Conservation (phyloP, 345 rosid genomes). For the Lepidium didymum region DNA sequence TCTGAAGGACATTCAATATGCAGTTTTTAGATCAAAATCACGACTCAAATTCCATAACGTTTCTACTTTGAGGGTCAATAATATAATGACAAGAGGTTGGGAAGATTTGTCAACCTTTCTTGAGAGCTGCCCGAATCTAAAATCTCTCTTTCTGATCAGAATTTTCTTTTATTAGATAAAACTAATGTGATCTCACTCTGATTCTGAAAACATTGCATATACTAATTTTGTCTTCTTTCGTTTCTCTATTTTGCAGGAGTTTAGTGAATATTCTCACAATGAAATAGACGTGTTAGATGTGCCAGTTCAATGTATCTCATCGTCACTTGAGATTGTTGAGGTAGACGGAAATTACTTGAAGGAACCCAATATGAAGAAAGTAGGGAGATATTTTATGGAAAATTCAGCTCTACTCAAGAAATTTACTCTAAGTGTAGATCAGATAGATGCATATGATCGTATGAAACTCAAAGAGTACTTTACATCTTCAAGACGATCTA, state of each 20-base stretch:
- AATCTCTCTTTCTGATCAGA: neutral
- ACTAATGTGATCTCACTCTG: no score
- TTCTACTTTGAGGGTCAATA: neutral
- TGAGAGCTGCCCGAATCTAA: neutral
- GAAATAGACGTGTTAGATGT: neutral
- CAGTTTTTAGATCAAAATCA: neutral
- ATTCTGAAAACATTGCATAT: neutral
- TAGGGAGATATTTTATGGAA: neutral
- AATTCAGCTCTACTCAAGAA: conserved; percentile 1
- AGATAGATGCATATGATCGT: neutral
- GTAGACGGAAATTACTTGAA: neutral
- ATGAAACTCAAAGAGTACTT: neutral
- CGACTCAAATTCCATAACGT: neutral
- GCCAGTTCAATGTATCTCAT: neutral
- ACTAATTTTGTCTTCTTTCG: neutral
- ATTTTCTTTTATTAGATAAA: neutral
- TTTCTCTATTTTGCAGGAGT: neutral
- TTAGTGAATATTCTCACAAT: neutral
- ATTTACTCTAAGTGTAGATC: conserved; percentile 5
- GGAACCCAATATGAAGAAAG: neutral
- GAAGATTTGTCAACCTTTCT: neutral
- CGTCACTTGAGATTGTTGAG: conserved; percentile 1
- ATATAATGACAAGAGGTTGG: neutral
- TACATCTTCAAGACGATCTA: conserved; percentile 1
- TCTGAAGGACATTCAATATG: neutral